Base-by-base conservation (phyloP, 371 early-diverging fungal genomes). In the Mortierella sp. region DNA sequence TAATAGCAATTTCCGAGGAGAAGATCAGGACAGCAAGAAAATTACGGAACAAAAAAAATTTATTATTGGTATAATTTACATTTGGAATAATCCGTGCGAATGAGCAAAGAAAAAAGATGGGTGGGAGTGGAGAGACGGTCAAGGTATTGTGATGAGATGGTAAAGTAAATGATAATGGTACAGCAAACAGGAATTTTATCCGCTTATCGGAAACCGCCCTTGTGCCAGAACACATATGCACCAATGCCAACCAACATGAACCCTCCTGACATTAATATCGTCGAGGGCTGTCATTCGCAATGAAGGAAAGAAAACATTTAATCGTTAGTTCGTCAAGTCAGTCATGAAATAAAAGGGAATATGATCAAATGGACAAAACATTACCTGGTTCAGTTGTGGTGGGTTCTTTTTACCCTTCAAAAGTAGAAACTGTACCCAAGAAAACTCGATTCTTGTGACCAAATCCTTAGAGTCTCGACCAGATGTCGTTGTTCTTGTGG, bases 221-320 rank as follows among this genome's bases (percentile, higher is more conserved):
- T 74, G 58, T 60, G 63, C 80, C 70, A 70, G 51, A 75, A 47
- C 1, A 65, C 66, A 61, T 64, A 80, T n/a, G 72, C 81, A 10
- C 81, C 75, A 45, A 75, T 45, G 4, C 81, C 81, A 7, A 80
- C 81, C 32, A 80, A 37, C 71, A 80, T 75, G 23, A 68, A 54
- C 19, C 81, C 72, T 40, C 75, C 75, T 8, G 81, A 80, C 58
- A 80, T 62, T 23, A 68, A 0, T 22, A 75, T 61, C 15, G 68
- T 68, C n/a, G 81, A 55, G 2, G 75, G 65, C 67, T 70, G n/a
- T 28, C 17, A 56, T 35, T n/a, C n/a, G n/a, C 35, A 31, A n/a
- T 34, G 4, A 10, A 31, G 17, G n/a, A 45, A 1, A 13, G 12
- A 29, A 13, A 42, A 34, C 2, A 35, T 29, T 13, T 34, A 45